Base-by-base conservation (phyloP, 371 early-diverging fungal genomes). In the Rhizopus arrhizus region DNA sequence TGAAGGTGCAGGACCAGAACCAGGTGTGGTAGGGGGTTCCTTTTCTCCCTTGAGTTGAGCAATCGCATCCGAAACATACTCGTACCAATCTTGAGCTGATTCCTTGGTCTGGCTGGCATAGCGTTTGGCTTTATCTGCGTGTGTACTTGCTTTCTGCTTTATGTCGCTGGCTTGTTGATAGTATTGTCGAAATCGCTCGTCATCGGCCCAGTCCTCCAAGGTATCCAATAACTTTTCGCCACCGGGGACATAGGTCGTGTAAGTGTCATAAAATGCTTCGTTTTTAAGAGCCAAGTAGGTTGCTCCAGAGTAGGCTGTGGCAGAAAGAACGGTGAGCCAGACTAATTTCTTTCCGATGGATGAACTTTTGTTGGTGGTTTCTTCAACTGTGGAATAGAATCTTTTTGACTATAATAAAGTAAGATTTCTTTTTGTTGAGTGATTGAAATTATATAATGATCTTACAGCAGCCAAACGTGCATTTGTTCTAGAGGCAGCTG, bases 241-340 rank as follows among this genome's bases (percentile, higher is more conserved):
- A 2, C 81, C 81, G 13, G 78, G 78, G 7, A 81, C 64, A 40
- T 81, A 74, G 5, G 73, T 74, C 5, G 69, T 74, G 59, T 67
- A 81, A 3, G 74, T 78, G 49, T 78, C 75, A 35, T 75, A 50
- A 43, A 81, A 81, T 0, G 73, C 73, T 59, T 78, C 73, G 45
- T 81, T 74, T n/a, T 69, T 63, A 0, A 78, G 36, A 5, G 81
- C 76, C 16, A 68, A 65, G 31, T 74, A 76, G 4, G 76, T 72
- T 3, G 78, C 76, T 3, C 81, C 78, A 12, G 70, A 64, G 48
- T 78, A 81, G 0, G 64, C 62, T 2, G 73, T 57, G 13, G 59
- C 69, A 13, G 65, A 64, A 10, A 80, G 47, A 28, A 67, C 48
- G 4, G 77, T 74, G 2, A 65, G 32, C 64, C 74, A 69, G 0